Evolutionary conservation across 768 basidiomycete species (phyloP), one percentile per base, ranked within the genome.

Genomic region (Podaxis rugospora): DNA sequence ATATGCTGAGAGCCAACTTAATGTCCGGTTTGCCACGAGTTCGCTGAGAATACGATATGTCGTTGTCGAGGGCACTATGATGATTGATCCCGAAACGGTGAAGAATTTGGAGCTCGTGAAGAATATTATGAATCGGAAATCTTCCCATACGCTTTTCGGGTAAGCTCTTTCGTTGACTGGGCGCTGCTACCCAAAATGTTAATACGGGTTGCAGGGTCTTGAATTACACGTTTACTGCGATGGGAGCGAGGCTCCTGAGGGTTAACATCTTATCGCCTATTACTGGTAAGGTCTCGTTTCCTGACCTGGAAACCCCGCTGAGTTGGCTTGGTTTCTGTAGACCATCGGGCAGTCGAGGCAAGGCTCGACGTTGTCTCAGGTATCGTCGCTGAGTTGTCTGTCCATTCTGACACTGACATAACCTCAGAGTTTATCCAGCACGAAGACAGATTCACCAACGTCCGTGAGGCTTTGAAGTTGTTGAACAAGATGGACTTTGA

Each of bases 51-150:
- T 94, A 57, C 80, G 84, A 21, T 95, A 90, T 67, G 77, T 84
- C 1, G 84, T 90, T 1, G 86, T 91, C 0, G 92, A 95, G 69
- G 95, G 95, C 0, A 95, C 93, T 0, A 92, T 98, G 90, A 83
- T 97, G 82, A 90, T 99, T 64, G 97, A 98, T 68, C 81, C 87
- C 0, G 95, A 95, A 63, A 94, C 91, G 0, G 92, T 87, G 2
- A 83, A 83, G 44, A 95, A 96, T 70, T 81, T 99, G 5, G 97
- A 99, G 69, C 79, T 99, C 1, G 89, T 96, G 14, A 83, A 79
- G 7, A 98, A 95, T 69, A 80, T 86, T 67, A 70, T 84, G 4
- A 75, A 75, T 50, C 86, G 83, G 66, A 92, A 85, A 70, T 88
- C 86, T 0, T 68, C 77, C 1, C 86, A 92, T 71, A 92, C 92